Percentiles rank a stretch among this genome's conserved stretches.
Evolutionary conservation across 805 yeast genomes (phyloP).

Genomic region (Danielia reshetovae): DNA sequence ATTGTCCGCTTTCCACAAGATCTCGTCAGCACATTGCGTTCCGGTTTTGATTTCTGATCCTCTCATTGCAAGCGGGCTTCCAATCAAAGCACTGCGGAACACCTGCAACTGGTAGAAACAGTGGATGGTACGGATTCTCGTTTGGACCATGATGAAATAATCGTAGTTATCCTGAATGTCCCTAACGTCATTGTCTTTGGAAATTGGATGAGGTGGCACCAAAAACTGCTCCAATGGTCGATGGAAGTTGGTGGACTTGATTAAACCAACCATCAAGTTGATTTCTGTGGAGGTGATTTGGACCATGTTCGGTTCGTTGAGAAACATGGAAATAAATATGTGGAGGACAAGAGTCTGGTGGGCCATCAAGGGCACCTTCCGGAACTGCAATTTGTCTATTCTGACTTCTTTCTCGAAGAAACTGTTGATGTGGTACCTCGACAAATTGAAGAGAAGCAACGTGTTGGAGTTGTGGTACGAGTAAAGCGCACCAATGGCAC

Average conservation of each 20-base stretch:
- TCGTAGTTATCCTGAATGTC: conserved; percentile 42
- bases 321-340: conserved; percentile 53
- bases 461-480: conserved; percentile 79
- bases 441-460: conserved; percentile 60
- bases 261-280: conserved; percentile 50
- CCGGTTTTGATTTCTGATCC: conserved; percentile 54
- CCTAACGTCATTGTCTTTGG: conserved; percentile 19
- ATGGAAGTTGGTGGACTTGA: conserved; percentile 49
- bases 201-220: conserved; percentile 18
- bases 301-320: conserved; percentile 49
- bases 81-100: conserved; percentile 43
- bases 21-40: conserved; percentile 56
- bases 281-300: conserved; percentile 51
- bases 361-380: conserved; percentile 53
- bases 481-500: conserved; percentile 86
- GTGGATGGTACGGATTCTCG: conserved; percentile 52
- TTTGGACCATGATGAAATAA: conserved; percentile 52
- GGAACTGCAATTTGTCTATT: conserved; percentile 42
- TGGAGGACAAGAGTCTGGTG: conserved; percentile 55
- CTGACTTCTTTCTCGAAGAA: conserved; percentile 54
- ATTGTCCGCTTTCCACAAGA: conserved; percentile 53
- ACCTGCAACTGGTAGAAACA: conserved; percentile 48
- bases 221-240: conserved; percentile 40
- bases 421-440: conserved; percentile 62
- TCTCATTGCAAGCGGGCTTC: conserved; percentile 35